Evolutionary conservation across 2,329 filamentous ascomycete genomes (phyloP), one percentile per base, ranked within the genome.

Genomic region (Pestalotiopsis fici): DNA sequence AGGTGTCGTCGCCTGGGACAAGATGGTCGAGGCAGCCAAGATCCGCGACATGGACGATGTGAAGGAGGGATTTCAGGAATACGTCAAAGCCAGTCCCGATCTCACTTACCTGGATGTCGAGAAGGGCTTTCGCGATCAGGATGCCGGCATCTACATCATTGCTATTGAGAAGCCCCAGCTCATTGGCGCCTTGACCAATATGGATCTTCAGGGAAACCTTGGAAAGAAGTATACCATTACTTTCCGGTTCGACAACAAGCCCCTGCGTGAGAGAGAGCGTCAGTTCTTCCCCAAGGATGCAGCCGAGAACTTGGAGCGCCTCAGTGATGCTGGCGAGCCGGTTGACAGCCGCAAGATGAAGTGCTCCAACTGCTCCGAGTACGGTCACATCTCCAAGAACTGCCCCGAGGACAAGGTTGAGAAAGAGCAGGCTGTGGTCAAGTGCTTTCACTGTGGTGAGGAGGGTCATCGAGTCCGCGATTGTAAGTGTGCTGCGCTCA

Each of bases 181-280:
- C 35, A 75, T 83, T 0, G 74, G 79, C 1, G 88, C 88, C 4
- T 85, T 90, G 71, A 92, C 89, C 68, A 90, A 91, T 78, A 91
- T 93, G 87, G 90, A 93, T 70, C 80, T 93, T 1, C 90, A 93
- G 73, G 91, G 91, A 4, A 87, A 91, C 69, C 80, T 91, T 23
- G 85, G 86, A 67, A 89, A 89, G 77, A 89, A 89, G 75, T 93
- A 86, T 72, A 86, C 85, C 0, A 82, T 93, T 62, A 87, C 87
- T 0, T 89, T 90, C 74, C 87, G 91, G 61, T 88, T 90, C 71
- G 83, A 83, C 1, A 78, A 84, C 37, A 87, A 87, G 70, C 86
- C 90, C 0, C 77, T 80, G 23, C 86, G 89, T 3, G 87, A 87
- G 35, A 86, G 86, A 64, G 87, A 92, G 76, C 83, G 82, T 23